Percentiles rank a stretch among this genome's conserved stretches.
Conservation (phyloP, 2,329 filamentous ascomycete species). For the Neonectria magnoliae region DNA sequence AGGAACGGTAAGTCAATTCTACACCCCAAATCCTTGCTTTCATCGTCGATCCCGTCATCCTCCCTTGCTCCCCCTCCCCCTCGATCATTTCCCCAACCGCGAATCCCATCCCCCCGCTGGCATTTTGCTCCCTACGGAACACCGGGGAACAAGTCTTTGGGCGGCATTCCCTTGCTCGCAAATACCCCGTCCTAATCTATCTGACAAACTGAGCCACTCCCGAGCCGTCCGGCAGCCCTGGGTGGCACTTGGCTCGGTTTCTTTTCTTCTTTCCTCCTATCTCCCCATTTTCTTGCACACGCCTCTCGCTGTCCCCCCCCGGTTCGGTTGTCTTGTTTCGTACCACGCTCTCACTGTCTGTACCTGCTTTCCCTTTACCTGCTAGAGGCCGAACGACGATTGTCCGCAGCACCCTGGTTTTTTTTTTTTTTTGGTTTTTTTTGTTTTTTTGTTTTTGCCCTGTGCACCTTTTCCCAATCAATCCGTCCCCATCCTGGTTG, state of each 20-base stretch:
- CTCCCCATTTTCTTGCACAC: constrained; percentile 2
- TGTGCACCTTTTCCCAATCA: constrained; percentile 18
- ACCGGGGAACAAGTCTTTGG: constrained; percentile 26
- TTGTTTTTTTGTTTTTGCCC: neutral
- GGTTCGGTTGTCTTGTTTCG: constrained; percentile 11
- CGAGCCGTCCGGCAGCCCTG: constrained; percentile 17
- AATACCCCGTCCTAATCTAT: constrained; percentile 22
- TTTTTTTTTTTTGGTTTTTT: neutral
- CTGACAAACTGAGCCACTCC: constrained; percentile 23
- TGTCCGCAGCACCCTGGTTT: constrained; percentile 10
- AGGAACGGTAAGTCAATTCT: constrained; percentile 22
- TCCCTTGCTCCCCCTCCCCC: constrained; percentile 31
- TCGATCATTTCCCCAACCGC: constrained; percentile 28
- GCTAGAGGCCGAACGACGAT: constrained; percentile 4
- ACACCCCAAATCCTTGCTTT: constrained; percentile 7
- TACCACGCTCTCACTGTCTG: constrained; percentile 1
- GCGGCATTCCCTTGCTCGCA: constrained; percentile 32
- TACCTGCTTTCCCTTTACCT: constrained; percentile 6
- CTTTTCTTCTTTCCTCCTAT: neutral
- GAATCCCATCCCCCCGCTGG: constrained; percentile 32
- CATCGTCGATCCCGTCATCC: constrained; percentile 11
- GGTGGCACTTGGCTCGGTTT: constrained; percentile 1
- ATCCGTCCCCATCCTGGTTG: constrained; percentile 13
- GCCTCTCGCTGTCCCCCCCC: neutral
- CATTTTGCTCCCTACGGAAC: constrained; percentile 29